Evolutionary conservation across 1,284 basidiomycete species (phyloP), one percentile per base, ranked within the genome.

Genomic region (Trametes polyzona): DNA sequence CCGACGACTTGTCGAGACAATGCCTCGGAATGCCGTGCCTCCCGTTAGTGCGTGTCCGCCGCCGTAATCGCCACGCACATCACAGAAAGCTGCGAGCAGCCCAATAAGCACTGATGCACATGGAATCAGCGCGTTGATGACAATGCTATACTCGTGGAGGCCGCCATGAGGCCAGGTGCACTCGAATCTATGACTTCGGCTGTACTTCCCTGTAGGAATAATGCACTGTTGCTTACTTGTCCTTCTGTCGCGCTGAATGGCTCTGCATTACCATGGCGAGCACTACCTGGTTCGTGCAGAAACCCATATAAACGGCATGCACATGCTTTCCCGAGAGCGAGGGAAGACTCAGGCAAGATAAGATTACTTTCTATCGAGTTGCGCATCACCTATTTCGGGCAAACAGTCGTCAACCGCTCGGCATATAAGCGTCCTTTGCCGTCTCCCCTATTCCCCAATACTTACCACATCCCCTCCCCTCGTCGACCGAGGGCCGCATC

Each of bases 321-420:
- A 19, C 27, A 24, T n/a, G 11, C 19, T 21, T 37, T 35, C 37
- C 30, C 36, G n/a, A 35, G 24, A 21, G 19, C 39, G 6, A 29
- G 49, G 32, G 26, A 27, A 14, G 26, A 19, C 5, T 9, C 3
- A 17, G 41, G 9, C 41, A 9, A 21, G 58, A 63, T 60, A 52
- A 60, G 61, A 63, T 63, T 59, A 42, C 46, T 43, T 42, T 21
- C 26, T 30, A 19, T n/a, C n/a, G n/a, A n/a, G n/a, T n/a, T n/a
- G n/a, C n/a, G n/a, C n/a, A n/a, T n/a, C 35, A 11, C 37, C 61
- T 47, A 48, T 47, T 58, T 53, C 39, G 47, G 61, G 61, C 50
- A 63, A 59, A 59, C 53, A 60, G 52, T 53, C 58, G 56, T 63
- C 52, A 58, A 63, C 61, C 58, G 58, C 40, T 39, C 61, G 61